Base-by-base conservation (phyloP, 805 yeast species). In the Kluyveromyces nonfermentans region DNA sequence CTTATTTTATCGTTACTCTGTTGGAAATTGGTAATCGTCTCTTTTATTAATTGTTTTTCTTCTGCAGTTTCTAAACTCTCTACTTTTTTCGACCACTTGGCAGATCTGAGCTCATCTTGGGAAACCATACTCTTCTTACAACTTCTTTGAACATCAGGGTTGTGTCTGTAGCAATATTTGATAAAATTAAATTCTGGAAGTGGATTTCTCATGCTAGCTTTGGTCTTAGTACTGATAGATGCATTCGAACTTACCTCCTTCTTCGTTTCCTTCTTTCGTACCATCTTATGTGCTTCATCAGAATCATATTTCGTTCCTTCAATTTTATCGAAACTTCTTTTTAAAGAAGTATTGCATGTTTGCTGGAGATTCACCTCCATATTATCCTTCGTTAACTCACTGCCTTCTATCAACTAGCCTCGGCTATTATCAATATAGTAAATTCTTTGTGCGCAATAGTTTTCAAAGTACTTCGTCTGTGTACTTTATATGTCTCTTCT, bases 131-230 rank as follows among this genome's bases (percentile, higher is more conserved):
- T 54, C 32, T 52, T 54, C 10, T 55, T 54, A 9, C 57, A 50
- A 2, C 58, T 48, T 56, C 87, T 78, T 38, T 80, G 78, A 36
- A 85, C 73, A 44, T 86, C 89, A 2, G 97, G 97, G 57, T 90
- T 86, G 63, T 90, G 98, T 42, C 97, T 71, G 63, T 90, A 90
- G 59, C 98, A 90, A 65, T 77, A 90, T 51, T 74, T 73, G 53
- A 79, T 82, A 56, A 72, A 75, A 52, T 77, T 74, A 50, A 74
- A 82, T 39, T 54, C 51, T 17, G 67, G 67, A 33, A 56, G 44
- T 7, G 22, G 28, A 22, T 25, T 41, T 16, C 19, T 16, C 17
- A 15, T 5, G 3, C 17, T 5, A n/a, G 9, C 18, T 15, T 35
- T 20, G 10, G 38, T 10, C 38, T 35, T 15, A n/a, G 10, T 17